A percentile compares a stretch with the other conserved stretches of the same genome.
phyloP scores from a whole-genome alignment of 495 filamentous ascomycete species.

The Jackrogersella multiformis region DNA sequence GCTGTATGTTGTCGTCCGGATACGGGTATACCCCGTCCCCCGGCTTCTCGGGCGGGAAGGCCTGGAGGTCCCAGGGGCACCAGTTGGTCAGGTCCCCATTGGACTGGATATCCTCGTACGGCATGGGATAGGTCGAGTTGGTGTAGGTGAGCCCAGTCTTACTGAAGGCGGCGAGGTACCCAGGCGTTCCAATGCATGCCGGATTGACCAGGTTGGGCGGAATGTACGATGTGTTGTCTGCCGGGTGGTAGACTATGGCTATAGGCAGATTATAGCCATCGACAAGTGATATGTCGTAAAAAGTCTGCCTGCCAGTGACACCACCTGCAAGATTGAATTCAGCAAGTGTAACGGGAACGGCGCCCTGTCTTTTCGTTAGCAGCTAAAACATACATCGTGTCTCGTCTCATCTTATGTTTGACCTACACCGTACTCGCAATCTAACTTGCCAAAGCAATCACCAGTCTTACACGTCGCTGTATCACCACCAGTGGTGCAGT shows the following conservation, averaged over 20 bases:
- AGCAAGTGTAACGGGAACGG: conserved; percentile 73
- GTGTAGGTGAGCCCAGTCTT: conserved; percentile 54
- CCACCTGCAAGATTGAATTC: conserved; percentile 76
- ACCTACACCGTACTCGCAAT: conserved; percentile 71
- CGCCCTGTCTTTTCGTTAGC: conserved; percentile 57
- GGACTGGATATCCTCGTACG: conserved; percentile 65
- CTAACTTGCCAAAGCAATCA: conserved; percentile 73
- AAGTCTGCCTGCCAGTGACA: conserved; percentile 67
- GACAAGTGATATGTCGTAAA: conserved; percentile 85
- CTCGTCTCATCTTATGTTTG: background rate
- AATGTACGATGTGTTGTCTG: conserved; percentile 64
- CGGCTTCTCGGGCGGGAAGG: conserved; percentile 68
- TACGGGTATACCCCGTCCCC: conserved; percentile 77
- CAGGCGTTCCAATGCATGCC: conserved; percentile 72
- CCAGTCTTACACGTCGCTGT: conserved; percentile 74
- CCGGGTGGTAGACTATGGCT: conserved; percentile 69
- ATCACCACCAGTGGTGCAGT: conserved; percentile 74
- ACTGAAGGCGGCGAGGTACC: conserved; percentile 59
- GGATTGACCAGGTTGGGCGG: conserved; percentile 78
- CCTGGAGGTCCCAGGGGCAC: conserved; percentile 81
- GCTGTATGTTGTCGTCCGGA: conserved; percentile 71
- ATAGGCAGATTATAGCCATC: conserved; percentile 86
- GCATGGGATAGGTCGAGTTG: conserved; percentile 69
- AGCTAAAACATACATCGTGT: background rate
- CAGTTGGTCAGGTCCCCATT: conserved; percentile 64